Conservation (phyloP, 306 rosid species). For the Chamaecrista fasciculata region DNA sequence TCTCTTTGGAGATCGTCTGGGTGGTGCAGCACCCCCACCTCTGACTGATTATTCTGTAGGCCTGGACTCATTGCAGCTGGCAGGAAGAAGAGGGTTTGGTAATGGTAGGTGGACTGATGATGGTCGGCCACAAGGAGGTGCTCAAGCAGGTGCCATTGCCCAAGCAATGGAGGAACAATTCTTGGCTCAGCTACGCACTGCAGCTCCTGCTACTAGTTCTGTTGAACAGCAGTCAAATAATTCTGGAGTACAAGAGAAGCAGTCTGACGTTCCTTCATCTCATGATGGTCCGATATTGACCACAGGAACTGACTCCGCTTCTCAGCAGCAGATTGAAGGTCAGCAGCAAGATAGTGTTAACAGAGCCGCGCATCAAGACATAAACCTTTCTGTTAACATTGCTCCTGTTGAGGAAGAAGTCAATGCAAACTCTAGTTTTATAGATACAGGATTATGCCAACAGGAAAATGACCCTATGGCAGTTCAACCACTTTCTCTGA, state of each 20-base stretch:
- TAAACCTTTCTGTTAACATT: slow-evolving; percentile 45
- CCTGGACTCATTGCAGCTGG: slow-evolving; percentile 80
- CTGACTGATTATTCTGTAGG: slow-evolving; percentile 95
- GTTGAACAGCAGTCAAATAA: slow-evolving; percentile 54
- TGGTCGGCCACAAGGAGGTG: slow-evolving; percentile 92
- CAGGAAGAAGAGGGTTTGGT: slow-evolving; percentile 80
- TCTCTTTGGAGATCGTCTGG: slow-evolving; percentile 81
- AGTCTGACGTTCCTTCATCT: slow-evolving; percentile 57
- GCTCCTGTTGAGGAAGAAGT: slow-evolving; percentile 50
- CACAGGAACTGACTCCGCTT: slow-evolving; percentile 46
- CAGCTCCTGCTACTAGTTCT: slow-evolving; percentile 54
- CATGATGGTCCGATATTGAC: slow-evolving; percentile 51
- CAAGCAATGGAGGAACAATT: slow-evolving; percentile 91
- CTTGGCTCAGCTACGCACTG: slow-evolving; percentile 53
- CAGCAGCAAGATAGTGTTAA: slow-evolving; percentile 62
- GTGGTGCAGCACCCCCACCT: slow-evolving; percentile 89
- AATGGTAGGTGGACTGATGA: slow-evolving; percentile 99
- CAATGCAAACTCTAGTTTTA: slow-evolving; percentile 49
- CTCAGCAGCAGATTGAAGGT: slow-evolving; percentile 62
- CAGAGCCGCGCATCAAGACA: slow-evolving; percentile 41
- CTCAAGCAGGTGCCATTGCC: slow-evolving; percentile 82
- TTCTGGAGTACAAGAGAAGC: slow-evolving; percentile 64
- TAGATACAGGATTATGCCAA: slow-evolving; percentile 46
- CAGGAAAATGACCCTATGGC: slow-evolving; percentile 64
- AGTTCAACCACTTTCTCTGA: slow-evolving; percentile 59